Evolutionary conservation across 306 rosid species (phyloP), one percentile per base, ranked within the genome.

Genomic region (Boehmeria nivea): DNA sequence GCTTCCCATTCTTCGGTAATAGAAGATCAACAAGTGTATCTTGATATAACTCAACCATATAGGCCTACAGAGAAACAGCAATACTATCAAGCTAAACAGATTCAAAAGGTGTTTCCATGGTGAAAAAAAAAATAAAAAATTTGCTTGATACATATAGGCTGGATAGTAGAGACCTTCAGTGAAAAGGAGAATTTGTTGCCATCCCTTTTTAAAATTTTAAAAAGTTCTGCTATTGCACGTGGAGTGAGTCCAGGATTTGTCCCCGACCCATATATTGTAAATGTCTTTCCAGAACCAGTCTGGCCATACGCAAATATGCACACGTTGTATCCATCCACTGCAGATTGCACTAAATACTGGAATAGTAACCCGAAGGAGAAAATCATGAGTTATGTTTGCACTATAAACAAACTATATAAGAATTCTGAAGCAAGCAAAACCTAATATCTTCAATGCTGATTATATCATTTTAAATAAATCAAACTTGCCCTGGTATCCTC

Each of bases 281-380:
- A 89, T 6, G 97, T 89, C 78, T 89, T 89, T 45, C 97, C 97
- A 6, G 97, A 89, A 44, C 97, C 97, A 15, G 97, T 89, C 78
- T 89, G 97, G 59, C 97, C 97, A 45, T 89, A 89, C 4, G 97
- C 97, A 83, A 89, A 89, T 65, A 89, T 81, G 74, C 95, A 89
- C 11, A 89, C 95, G 56, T 89, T 89, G 78, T 67, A 89, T 13
- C 97, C 97, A 43, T 89, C 95, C 3, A 89, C 87, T 0, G 97
- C 87, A 50, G 97, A 89, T 68, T 89, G 97, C 66, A 89, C 97
- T 54, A 89, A 67, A 74, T 85, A 89, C 97, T 89, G 89, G 77
- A 88, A 63, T n/a, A 43, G 33, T 37, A 11, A 61, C 18, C 15
- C 37, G 50, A 47, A 24, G 49, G 11, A 34, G 23, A 59, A 21